These are phyloP conservation scores for Gynostemma pentaphyllum DNA, from an alignment of 306 rosid genomes.

Conservation along the genomic window DNA sequence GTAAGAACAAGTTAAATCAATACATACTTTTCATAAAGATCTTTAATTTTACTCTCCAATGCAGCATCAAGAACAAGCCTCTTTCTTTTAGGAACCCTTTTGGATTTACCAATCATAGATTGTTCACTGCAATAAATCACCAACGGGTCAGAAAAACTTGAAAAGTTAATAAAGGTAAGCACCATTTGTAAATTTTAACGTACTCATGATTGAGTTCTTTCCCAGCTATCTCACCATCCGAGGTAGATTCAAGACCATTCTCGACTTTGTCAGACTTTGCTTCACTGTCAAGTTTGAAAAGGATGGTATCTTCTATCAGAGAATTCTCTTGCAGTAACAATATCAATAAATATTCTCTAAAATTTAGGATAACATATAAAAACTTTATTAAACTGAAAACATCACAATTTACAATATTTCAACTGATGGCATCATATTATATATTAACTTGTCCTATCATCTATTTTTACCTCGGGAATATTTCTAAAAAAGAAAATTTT, in stretches of 20 bases:
- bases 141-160: neutral
- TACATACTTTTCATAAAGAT: conserved; percentile 63
- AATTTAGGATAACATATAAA: neutral
- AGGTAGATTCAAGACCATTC: conserved; percentile 30
- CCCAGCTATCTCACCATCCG: conserved; percentile 19
- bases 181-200: neutral
- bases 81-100: conserved; percentile 38
- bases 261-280: conserved; percentile 21
- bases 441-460: neutral
- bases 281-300: conserved; percentile 14
- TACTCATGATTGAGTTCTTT: conserved; percentile 32
- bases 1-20: conserved; percentile 1
- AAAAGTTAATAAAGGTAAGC: neutral
- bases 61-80: conserved; percentile 49
- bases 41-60: conserved; percentile 51
- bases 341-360: neutral
- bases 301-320: neutral
- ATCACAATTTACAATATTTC: neutral
- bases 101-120: conserved; percentile 30
- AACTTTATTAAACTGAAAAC: neutral
- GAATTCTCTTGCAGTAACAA: neutral
- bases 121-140: conserved; percentile 36
- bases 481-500: no score
- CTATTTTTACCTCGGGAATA: no score
- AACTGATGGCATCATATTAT: neutral